phyloP scores from a whole-genome alignment of 352 stramenopile species.

The Globisporangium megalacanthum region DNA sequence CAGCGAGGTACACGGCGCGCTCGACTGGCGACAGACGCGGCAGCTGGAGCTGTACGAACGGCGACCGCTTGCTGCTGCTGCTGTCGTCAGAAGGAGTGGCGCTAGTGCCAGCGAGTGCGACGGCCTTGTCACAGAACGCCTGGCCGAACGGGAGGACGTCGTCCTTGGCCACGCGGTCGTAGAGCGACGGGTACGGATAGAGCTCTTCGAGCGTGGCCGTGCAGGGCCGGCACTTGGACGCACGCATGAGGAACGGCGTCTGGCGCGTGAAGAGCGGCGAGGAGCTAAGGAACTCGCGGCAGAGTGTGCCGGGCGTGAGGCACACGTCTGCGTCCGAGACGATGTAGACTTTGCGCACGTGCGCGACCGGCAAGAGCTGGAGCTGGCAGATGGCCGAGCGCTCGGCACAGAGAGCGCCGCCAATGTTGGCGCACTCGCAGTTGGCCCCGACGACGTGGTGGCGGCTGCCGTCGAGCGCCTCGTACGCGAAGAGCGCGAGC shows the following conservation, averaged over 20 bases:
- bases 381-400: constrained; percentile 68
- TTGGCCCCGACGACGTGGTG: constrained; percentile 74
- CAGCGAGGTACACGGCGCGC: constrained; percentile 32
- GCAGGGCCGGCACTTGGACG: constrained; percentile 45
- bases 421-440: constrained; percentile 83
- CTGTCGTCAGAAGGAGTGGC: not conserved
- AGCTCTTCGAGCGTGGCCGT: constrained; percentile 64
- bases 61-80: constrained; percentile 1
- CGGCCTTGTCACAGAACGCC: constrained; percentile 16
- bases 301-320: constrained; percentile 81
- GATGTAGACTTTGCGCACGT: constrained; percentile 73
- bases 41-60: constrained; percentile 31
- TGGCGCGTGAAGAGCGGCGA: constrained; percentile 42
- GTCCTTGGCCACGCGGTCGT: constrained; percentile 44
- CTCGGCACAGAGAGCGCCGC: constrained; percentile 76
- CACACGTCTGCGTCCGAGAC: constrained; percentile 76
- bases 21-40: constrained; percentile 18
- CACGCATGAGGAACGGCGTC: constrained; percentile 60
- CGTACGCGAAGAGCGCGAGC: constrained; percentile 51
- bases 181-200: constrained; percentile 83
- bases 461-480: constrained; percentile 37
- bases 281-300: constrained; percentile 83
- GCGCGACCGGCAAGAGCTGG: constrained; percentile 35
- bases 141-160: constrained; percentile 47
- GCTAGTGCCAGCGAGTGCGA: not conserved